Evolutionary conservation across 1,284 basidiomycete species (phyloP).

Genomic region (Pulchroboletus neoregius): DNA sequence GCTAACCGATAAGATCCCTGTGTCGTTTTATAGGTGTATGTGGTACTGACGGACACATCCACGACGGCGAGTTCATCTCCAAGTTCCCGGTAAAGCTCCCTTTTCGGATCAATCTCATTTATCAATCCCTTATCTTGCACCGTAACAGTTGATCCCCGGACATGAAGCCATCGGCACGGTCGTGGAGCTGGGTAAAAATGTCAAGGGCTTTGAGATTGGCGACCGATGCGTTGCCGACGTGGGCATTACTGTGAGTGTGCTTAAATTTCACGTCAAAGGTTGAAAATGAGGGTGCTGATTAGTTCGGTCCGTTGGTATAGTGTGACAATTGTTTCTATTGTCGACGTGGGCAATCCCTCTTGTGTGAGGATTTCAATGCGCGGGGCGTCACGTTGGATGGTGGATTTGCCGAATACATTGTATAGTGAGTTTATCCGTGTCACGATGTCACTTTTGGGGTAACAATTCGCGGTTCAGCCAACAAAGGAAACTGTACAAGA

Average conservation of each 20-base stretch:
- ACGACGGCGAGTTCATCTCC: conserved; percentile 75
- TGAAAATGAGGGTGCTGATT: conserved; percentile 2
- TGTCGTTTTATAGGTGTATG: conserved; percentile 58
- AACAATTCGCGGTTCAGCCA: conserved; percentile 35
- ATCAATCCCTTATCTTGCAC: conserved; percentile 14
- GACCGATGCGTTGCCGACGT: conserved; percentile 80
- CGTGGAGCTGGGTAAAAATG: conserved; percentile 66
- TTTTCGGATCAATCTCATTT: conserved; percentile 9
- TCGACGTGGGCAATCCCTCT: conserved; percentile 64
- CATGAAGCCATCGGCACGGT: conserved; percentile 77
- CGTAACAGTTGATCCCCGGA: conserved; percentile 66
- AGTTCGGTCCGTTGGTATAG: conserved; percentile 34
- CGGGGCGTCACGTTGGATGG: conserved; percentile 74
- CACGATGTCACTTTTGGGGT: neutral
- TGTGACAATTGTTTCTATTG: conserved; percentile 84
- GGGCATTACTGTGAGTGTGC: conserved; percentile 49
- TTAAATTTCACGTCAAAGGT: neutral
- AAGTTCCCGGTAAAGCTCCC: conserved; percentile 59
- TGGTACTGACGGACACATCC: conserved; percentile 75
- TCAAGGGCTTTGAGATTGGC: conserved; percentile 63
- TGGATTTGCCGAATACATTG: conserved; percentile 85
- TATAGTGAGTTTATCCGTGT: conserved; percentile 50
- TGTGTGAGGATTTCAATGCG: conserved; percentile 78
- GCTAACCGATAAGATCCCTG: conserved; percentile 5
- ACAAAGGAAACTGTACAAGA: conserved; percentile 76